A percentile compares a stretch with the other conserved stretches of the same genome.
Evolutionary conservation across 371 early-diverging fungal species (phyloP).

Genomic region (Mortierella sp.): DNA sequence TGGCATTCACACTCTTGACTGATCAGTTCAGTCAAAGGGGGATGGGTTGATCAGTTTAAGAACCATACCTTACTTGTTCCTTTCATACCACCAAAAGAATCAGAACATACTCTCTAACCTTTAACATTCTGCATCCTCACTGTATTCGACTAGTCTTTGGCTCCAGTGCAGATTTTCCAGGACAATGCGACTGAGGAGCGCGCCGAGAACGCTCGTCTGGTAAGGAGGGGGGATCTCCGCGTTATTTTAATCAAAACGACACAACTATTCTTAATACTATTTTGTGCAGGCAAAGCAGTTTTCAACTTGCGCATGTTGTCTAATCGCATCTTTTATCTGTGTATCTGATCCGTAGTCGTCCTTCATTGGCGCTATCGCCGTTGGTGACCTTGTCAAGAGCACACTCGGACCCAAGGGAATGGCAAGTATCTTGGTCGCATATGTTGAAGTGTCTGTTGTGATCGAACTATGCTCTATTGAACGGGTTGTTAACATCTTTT

Average conservation of each 20-base stretch:
- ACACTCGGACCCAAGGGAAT: conserved; percentile 89
- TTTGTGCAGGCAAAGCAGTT: neutral
- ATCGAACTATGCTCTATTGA: neutral
- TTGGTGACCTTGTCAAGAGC: conserved; percentile 97
- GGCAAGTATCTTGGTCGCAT: conserved; percentile 60
- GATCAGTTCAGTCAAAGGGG: too few species aligned
- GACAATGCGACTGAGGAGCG: conserved; percentile 96
- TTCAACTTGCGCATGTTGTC: neutral
- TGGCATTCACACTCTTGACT: too few species aligned
- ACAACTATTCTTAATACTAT: neutral
- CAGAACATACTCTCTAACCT: too few species aligned
- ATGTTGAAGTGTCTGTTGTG: neutral
- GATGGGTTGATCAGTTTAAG: too few species aligned
- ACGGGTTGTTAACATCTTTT: neutral
- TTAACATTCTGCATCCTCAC: too few species aligned
- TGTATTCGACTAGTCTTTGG: conserved; percentile 80
- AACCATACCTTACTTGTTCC: too few species aligned
- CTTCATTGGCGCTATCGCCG: conserved; percentile 93
- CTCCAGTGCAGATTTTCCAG: conserved; percentile 89
- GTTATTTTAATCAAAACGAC: neutral
- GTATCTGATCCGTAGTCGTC: conserved; percentile 69
- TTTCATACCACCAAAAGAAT: too few species aligned
- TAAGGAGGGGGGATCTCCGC: too few species aligned
- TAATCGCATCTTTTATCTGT: too few species aligned
- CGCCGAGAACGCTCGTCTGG: conserved; percentile 98